A percentile compares a stretch with the other conserved stretches of the same genome.
Conservation (phyloP, 2,329 filamentous ascomycete species). For the Phialophora expanda region DNA sequence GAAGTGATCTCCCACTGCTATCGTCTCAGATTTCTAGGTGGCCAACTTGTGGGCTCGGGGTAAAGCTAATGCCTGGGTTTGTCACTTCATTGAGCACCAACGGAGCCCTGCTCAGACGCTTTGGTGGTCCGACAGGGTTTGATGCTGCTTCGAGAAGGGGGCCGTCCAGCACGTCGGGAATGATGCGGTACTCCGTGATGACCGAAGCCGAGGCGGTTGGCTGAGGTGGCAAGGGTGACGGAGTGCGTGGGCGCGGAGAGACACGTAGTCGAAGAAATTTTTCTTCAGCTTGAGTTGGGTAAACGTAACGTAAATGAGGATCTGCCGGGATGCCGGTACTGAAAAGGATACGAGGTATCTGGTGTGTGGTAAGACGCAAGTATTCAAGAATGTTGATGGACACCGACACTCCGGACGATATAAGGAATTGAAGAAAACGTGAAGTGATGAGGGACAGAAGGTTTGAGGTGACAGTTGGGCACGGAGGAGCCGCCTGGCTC, state of each 20-base stretch:
- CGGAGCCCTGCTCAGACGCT: conserved; percentile 2
- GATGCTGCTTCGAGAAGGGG: not conserved
- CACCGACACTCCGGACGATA: not conserved
- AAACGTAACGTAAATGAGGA: conserved; percentile 12
- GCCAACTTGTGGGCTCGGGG: conserved; percentile 7
- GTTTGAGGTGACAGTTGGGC: not conserved
- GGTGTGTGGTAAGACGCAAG: conserved; percentile 11
- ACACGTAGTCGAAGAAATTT: not conserved
- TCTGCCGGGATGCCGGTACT: conserved; percentile 8
- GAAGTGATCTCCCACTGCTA: conserved; percentile 32
- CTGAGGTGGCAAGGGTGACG: conserved; percentile 17
- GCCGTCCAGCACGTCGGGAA: not conserved
- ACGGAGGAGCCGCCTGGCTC: not conserved
- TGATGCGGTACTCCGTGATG: not conserved
- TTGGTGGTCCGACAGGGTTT: not conserved
- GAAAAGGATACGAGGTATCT: not conserved
- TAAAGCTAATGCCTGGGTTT: conserved; percentile 4
- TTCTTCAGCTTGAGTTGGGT: conserved; percentile 7
- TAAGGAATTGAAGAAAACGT: not conserved
- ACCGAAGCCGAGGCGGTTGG: conserved; percentile 1
- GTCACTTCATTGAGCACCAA: not conserved
- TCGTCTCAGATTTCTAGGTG: conserved; percentile 23
- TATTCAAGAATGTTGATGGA: conserved; percentile 8
- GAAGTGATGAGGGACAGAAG: not conserved
- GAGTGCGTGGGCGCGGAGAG: not conserved